phyloP scores from a whole-genome alignment of 805 yeast genomes.

The Zygotorulaspora chibaensis region DNA sequence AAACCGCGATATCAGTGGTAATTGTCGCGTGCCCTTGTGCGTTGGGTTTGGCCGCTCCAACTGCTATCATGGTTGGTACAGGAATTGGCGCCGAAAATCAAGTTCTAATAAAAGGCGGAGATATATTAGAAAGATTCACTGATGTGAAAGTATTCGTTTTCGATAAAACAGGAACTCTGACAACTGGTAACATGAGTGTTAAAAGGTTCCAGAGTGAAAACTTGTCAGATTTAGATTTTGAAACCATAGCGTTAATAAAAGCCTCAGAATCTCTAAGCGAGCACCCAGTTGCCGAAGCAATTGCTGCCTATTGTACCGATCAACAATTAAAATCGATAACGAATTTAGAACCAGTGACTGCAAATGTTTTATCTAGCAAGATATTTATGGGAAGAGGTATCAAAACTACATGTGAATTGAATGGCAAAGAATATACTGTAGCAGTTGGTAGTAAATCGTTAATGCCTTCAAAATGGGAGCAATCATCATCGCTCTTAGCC shows the following conservation, averaged over 20 bases:
- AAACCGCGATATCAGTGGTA: conserved; percentile 82
- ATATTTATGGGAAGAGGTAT: conserved; percentile 40
- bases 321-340: background rate
- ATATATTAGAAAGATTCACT: conserved; percentile 70
- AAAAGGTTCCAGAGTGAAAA: conserved; percentile 34
- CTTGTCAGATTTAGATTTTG: conserved; percentile 3
- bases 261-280: conserved; percentile 66
- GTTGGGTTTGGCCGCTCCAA: conserved; percentile 93
- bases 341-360: background rate
- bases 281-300: conserved; percentile 83
- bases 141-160: conserved; percentile 64
- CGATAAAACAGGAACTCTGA: conserved; percentile 95
- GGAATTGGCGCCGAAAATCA: conserved; percentile 93
- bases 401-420: conserved; percentile 17
- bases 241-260: conserved; percentile 16
- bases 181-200: conserved; percentile 73
- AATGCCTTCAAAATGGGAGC: conserved; percentile 15
- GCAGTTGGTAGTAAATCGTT: conserved; percentile 55
- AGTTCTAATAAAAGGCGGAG: conserved; percentile 90
- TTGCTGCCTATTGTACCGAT: conserved; percentile 40
- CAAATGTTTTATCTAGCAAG: conserved; percentile 25
- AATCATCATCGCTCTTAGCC: conserved; percentile 12
- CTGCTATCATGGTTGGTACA: conserved; percentile 98
- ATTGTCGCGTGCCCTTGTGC: conserved; percentile 99
- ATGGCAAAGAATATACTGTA: conserved; percentile 33